Conservation (phyloP, 2,329 filamentous ascomycete genomes). For the Lecanoromycetidae sp. region DNA sequence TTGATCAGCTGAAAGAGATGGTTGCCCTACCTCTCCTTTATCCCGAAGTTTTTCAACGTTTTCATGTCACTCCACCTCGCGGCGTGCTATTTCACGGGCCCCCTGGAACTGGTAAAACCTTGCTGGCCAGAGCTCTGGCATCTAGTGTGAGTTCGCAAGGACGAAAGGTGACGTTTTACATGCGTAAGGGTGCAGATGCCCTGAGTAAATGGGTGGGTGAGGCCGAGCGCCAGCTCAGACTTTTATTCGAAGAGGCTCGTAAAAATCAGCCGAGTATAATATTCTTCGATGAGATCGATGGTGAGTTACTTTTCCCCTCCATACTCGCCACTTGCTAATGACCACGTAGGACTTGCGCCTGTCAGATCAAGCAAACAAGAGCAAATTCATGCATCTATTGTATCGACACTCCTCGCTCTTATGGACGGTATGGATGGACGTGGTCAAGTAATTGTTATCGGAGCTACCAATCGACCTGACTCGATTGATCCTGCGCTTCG, state of each 20-base stretch:
- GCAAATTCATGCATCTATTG: conserved; percentile 96
- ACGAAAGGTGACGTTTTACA: conserved; percentile 95
- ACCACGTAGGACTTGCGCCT: conserved; percentile 56
- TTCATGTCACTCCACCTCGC: conserved; percentile 85
- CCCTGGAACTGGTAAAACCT: conserved; percentile 91
- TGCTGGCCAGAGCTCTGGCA: conserved; percentile 85
- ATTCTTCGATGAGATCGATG: conserved; percentile 98
- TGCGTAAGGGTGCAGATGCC: conserved; percentile 96
- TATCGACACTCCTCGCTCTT: conserved; percentile 80
- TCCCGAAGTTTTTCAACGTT: conserved; percentile 81
- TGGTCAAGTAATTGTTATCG: conserved; percentile 95
- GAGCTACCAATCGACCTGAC: conserved; percentile 93
- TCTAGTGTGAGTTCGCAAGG: conserved; percentile 82
- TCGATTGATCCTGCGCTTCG: conserved; percentile 94
- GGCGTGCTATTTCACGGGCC: conserved; percentile 95
- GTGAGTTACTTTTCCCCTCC: conserved; percentile 30
- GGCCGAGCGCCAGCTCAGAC: conserved; percentile 82
- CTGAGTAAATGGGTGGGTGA: conserved; percentile 98
- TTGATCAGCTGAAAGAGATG: conserved; percentile 98
- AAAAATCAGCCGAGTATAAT: conserved; percentile 97
- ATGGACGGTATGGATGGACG: conserved; percentile 99
- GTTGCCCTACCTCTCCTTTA: conserved; percentile 88
- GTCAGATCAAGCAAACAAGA: conserved; percentile 97
- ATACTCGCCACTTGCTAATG: conserved; percentile 4
- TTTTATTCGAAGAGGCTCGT: conserved; percentile 89